Conservation (phyloP, 2,329 filamentous ascomycete genomes). For the Aspergillus spinulosporus region DNA sequence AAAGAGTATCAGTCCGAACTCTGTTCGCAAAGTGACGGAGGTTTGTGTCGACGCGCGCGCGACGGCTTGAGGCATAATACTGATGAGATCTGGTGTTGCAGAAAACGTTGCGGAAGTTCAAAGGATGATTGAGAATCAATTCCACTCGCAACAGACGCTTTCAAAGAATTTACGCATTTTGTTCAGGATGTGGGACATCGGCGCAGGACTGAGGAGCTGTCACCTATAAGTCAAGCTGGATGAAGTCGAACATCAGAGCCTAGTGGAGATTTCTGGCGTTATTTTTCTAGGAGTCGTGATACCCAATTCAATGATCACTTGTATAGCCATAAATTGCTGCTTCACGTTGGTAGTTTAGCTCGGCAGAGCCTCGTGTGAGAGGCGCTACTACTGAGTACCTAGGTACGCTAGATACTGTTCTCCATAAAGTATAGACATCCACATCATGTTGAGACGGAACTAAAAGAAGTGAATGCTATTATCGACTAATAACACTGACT, state of each 20-base stretch:
- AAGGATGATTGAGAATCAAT: slow-evolving; percentile 52
- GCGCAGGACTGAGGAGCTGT: neutral
- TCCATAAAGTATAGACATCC: no score
- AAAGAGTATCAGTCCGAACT: slow-evolving; percentile 70
- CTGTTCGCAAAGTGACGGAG: slow-evolving; percentile 74
- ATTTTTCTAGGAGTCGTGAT: slow-evolving; percentile 16
- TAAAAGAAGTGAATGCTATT: neutral
- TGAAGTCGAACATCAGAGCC: neutral
- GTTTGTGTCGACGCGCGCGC: slow-evolving; percentile 47
- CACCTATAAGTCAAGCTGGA: neutral
- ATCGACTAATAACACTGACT: neutral
- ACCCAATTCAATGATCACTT: slow-evolving; percentile 15
- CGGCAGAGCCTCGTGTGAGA: neutral
- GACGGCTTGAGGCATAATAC: neutral
- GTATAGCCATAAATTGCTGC: neutral
- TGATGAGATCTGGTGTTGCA: slow-evolving; percentile 33
- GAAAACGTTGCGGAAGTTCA: slow-evolving; percentile 68
- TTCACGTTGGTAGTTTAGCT: neutral
- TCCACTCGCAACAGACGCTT: neutral
- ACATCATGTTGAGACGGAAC: neutral
- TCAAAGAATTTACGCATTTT: neutral
- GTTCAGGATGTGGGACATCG: neutral
- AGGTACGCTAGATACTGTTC: no score
- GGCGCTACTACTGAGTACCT: no score
- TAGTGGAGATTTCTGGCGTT: slow-evolving; percentile 5